A percentile compares a stretch with the other conserved stretches of the same genome.
phyloP scores from a whole-genome alignment of 306 rosid genomes.

The Phaseolus lunatus region DNA sequence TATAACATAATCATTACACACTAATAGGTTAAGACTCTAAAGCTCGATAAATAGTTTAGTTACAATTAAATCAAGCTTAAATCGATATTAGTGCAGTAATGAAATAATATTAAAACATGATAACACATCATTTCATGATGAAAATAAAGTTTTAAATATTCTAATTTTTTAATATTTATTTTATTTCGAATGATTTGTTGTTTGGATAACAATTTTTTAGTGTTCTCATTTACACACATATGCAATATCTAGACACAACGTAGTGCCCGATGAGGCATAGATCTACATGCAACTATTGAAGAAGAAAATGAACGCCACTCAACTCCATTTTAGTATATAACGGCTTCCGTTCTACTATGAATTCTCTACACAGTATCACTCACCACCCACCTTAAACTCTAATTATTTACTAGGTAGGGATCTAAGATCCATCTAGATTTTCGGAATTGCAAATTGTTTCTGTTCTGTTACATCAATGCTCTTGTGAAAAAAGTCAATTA shows the following conservation, averaged over 20 bases:
- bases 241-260: too few species aligned
- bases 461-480: not conserved
- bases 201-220: too few species aligned
- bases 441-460: not conserved
- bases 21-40: too few species aligned
- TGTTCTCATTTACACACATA: too few species aligned
- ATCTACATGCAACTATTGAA: not conserved
- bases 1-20: not conserved
- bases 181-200: too few species aligned
- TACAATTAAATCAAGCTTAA: too few species aligned
- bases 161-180: too few species aligned
- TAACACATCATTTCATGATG: too few species aligned
- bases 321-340: not conserved
- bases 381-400: constrained; percentile 25
- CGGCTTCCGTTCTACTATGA: not conserved
- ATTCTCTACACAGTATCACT: not conserved
- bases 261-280: not conserved
- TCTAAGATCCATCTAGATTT: constrained; percentile 41
- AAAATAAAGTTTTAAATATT: too few species aligned
- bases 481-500: not conserved
- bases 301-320: not conserved
- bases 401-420: constrained; percentile 33
- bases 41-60: too few species aligned
- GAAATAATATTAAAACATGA: too few species aligned
- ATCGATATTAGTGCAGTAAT: too few species aligned